Conservation (phyloP, 352 stramenopile genomes). For the Pythium oligandrum region DNA sequence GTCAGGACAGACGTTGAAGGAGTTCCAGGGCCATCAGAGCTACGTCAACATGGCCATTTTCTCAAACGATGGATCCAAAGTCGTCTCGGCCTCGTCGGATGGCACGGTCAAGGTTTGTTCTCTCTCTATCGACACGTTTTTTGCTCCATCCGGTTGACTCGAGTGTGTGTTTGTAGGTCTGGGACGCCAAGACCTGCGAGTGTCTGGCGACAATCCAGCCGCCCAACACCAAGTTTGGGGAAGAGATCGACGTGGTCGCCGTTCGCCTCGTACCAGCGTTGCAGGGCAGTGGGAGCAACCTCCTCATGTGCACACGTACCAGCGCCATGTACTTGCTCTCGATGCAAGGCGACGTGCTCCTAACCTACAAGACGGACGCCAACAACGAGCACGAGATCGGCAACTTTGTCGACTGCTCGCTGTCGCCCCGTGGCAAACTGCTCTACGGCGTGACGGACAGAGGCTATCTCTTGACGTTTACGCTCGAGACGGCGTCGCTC, state of each 20-base stretch:
- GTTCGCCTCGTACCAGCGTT: conserved; percentile 54
- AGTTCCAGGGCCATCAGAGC: conserved; percentile 90
- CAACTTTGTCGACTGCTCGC: conserved; percentile 84
- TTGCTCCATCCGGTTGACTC: too few species aligned
- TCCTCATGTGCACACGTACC: conserved; percentile 86
- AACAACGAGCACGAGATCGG: conserved; percentile 54
- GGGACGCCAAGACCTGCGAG: conserved; percentile 82
- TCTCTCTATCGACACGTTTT: too few species aligned
- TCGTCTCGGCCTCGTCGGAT: conserved; percentile 89
- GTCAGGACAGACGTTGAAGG: conserved; percentile 89
- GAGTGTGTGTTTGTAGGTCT: conserved; percentile 40
- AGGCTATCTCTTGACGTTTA: conserved; percentile 75
- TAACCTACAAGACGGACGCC: conserved; percentile 62
- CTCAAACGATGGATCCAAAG: conserved; percentile 47
- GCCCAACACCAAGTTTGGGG: conserved; percentile 33
- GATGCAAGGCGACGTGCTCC: conserved; percentile 53
- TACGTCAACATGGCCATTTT: conserved; percentile 91
- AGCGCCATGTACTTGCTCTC: conserved; percentile 78
- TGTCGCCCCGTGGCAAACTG: conserved; percentile 80
- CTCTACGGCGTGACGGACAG: conserved; percentile 87
- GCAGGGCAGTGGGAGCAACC: conserved; percentile 39
- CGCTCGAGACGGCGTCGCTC: conserved; percentile 40
- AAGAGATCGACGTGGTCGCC: conserved; percentile 78
- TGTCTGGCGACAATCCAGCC: conserved; percentile 73
- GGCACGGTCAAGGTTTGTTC: conserved; percentile 78